These are phyloP conservation scores for Pyrrhoderma noxium DNA, from an alignment of 1,284 basidiomycete genomes.

Conservation along the genomic window DNA sequence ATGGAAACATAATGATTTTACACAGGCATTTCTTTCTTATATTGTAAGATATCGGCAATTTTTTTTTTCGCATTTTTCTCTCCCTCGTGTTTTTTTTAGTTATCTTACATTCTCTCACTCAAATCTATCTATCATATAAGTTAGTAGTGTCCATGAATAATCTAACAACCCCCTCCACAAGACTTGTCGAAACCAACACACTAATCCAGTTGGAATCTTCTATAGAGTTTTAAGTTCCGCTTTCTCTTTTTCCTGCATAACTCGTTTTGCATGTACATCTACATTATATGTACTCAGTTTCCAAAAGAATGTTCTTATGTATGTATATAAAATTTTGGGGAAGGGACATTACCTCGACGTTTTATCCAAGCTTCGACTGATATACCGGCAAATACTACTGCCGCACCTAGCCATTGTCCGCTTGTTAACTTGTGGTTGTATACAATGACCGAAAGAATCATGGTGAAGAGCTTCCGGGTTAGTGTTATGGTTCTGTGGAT, in stretches of 20 bases:
- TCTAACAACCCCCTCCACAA: not conserved
- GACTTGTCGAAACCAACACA: not conserved
- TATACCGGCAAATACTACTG: slow-evolving; percentile 88
- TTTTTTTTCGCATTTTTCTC: not conserved
- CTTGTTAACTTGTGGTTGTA: slow-evolving; percentile 82
- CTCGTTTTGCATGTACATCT: slow-evolving; percentile 75
- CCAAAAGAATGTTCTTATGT: too few relatives aligned
- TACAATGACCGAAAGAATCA: slow-evolving; percentile 91
- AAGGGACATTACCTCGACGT: slow-evolving; percentile 54
- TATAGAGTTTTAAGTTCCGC: slow-evolving; percentile 72
- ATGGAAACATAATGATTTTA: slow-evolving; percentile 33
- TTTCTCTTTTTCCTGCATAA: slow-evolving; percentile 74
- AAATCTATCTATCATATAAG: not conserved
- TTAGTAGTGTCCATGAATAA: not conserved
- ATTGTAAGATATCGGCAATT: not conserved
- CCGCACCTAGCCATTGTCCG: slow-evolving; percentile 90
- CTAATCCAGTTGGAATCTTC: slow-evolving; percentile 1
- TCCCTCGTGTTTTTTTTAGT: not conserved
- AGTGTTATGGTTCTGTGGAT: slow-evolving; percentile 77
- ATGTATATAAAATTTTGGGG: not conserved
- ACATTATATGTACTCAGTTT: slow-evolving; percentile 7
- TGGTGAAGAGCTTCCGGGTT: slow-evolving; percentile 97
- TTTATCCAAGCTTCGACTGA: slow-evolving; percentile 90
- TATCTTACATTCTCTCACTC: not conserved
- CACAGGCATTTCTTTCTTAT: not conserved